Evolutionary conservation across 2,329 filamentous ascomycete genomes (phyloP), one percentile per base, ranked within the genome.

Genomic region (Davidsoniella virescens): DNA sequence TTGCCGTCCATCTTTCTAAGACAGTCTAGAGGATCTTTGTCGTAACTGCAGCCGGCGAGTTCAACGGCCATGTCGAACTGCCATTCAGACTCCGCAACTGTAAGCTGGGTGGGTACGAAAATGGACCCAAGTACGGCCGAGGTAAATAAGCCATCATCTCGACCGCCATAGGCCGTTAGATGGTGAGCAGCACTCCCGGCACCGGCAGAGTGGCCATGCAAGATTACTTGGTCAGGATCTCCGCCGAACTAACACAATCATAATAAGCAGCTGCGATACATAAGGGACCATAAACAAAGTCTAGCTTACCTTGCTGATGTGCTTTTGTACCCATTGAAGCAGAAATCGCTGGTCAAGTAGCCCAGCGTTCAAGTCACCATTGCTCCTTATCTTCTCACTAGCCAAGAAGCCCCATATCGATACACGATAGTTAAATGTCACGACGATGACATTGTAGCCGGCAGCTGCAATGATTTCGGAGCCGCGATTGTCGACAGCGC

Each of bases 391-490:
- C 9, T 66, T 63, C 3, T 62, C 52, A 2, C 68, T 64, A 1
- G 67, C 65, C 3, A 73, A 57, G 54, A 73, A 73, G 0, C 70
- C 70, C 39, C 72, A 71, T 0, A 70, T 58, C 25, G 70, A 70
- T 50, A 71, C 61, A 1, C 60, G 59, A 49, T 73, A 73, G 10
- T 70, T 71, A 14, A 72, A 63, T 0, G 68, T 63, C 0, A 70
- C 63, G 4, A 70, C 63, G 14, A 70, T 61, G 0, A 63, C 62
- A 26, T 67, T 62, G 2, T 70, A 55, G 2, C 56, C 58, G 1
- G 61, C 60, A 1, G 59, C 61, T 2, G 63, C 61, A 1, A 67
- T 63, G 9, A 70, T 56, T 51, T 70, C 67, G 0, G 66, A 69
- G 2, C 61, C 61, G 7, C 60, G 54, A 36, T 67, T 63, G 25